Percentiles rank a stretch among this genome's conserved stretches.
Conservation (phyloP, 2,329 filamentous ascomycete species). For the Reticulascus tulasneorum region DNA sequence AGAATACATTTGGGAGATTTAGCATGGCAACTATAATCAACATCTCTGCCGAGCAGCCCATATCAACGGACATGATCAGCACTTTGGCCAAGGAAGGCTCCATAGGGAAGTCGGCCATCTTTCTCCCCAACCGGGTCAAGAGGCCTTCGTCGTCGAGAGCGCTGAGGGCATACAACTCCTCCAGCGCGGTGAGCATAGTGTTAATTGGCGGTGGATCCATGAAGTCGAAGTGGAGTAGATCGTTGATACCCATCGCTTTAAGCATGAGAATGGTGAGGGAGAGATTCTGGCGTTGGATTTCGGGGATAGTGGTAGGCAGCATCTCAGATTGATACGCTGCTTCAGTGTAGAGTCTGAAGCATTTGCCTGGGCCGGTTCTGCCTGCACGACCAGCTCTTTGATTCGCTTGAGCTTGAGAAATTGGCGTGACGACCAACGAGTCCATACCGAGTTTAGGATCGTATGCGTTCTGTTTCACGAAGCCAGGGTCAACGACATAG, state of each 20-base stretch:
- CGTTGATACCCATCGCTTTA: slow-evolving; percentile 99
- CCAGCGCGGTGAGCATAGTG: slow-evolving; percentile 92
- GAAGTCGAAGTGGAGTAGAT: slow-evolving; percentile 94
- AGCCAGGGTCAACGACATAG: slow-evolving; percentile 94
- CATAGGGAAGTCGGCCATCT: slow-evolving; percentile 99
- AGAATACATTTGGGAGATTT: slow-evolving; percentile 81
- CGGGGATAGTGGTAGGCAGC: slow-evolving; percentile 91
- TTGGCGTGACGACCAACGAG: slow-evolving; percentile 88
- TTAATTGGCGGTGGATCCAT: slow-evolving; percentile 98
- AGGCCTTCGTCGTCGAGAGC: slow-evolving; percentile 94
- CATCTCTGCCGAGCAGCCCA: slow-evolving; percentile 89
- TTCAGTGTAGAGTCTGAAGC: slow-evolving; percentile 93
- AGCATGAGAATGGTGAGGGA: slow-evolving; percentile 93
- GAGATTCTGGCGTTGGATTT: slow-evolving; percentile 93
- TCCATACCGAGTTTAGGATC: slow-evolving; percentile 98
- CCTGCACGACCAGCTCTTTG: slow-evolving; percentile 91
- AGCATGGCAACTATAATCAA: slow-evolving; percentile 95
- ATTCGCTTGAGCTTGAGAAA: slow-evolving; percentile 94
- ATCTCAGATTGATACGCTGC: slow-evolving; percentile 94
- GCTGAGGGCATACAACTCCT: slow-evolving; percentile 88
- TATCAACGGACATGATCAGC: slow-evolving; percentile 80
- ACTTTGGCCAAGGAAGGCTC: slow-evolving; percentile 89
- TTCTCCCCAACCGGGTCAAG: slow-evolving; percentile 82
- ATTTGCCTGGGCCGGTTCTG: slow-evolving; percentile 91
- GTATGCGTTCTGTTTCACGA: slow-evolving; percentile 96